Conservation (phyloP, 768 basidiomycete species). For the Pholiota microspora region DNA sequence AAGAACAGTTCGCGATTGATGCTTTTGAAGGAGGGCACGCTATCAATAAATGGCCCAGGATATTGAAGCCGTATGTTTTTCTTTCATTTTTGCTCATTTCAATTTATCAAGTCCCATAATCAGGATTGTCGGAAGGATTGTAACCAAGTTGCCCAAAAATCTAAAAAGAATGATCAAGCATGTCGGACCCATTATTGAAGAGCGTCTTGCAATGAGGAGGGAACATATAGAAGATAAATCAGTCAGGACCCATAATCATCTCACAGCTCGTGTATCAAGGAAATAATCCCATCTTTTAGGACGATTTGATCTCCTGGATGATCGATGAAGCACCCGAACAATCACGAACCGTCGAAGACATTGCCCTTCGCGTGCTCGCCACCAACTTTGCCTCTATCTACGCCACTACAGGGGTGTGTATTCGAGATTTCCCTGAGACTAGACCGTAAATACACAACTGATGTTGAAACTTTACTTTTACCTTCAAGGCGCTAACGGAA, state of each 20-base stretch:
- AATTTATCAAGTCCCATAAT: not conserved
- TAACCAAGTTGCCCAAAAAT: slow-evolving; percentile 11
- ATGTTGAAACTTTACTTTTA: no score
- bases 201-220: slow-evolving; percentile 11
- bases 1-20: slow-evolving; percentile 15
- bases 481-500: no score
- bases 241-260: not conserved
- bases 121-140: slow-evolving; percentile 15
- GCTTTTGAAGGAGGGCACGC: slow-evolving; percentile 10
- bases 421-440: no score
- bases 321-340: slow-evolving; percentile 24
- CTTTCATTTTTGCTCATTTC: no score
- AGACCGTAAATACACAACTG: no score
- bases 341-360: slow-evolving; percentile 15
- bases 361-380: slow-evolving; percentile 21
- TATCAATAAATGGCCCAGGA: slow-evolving; percentile 16
- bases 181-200: slow-evolving; percentile 14
- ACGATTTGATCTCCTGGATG: slow-evolving; percentile 28
- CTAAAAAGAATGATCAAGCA: slow-evolving; percentile 8
- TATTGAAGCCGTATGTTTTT: slow-evolving; percentile 21
- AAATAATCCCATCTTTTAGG: slow-evolving; percentile 11
- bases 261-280: not conserved
- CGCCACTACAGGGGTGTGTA: slow-evolving; percentile 24
- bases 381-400: slow-evolving; percentile 31
- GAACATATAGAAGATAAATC: slow-evolving; percentile 8